Base-by-base conservation (phyloP, 2,329 filamentous ascomycete genomes). In the Talaromyces sp. region DNA sequence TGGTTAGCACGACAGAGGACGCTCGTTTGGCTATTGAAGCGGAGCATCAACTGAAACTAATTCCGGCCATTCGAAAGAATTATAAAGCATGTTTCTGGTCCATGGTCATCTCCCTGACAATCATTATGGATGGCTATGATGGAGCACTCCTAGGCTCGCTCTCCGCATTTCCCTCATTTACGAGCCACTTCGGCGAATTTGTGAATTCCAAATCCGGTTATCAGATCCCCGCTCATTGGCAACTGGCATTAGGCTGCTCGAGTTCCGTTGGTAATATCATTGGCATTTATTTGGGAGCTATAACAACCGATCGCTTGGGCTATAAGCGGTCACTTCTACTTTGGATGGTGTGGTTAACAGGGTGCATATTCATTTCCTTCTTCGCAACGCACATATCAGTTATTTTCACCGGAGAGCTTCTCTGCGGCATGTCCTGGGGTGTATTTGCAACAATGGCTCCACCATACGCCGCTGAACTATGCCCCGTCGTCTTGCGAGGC, bases 81-180 rank as follows among this genome's bases (percentile, higher is more conserved):
- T 91, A 91, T 61, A 93, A 95, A 77, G 92, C 92, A 21, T 87
- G 95, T 61, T 82, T 79, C 19, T 96, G 91, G 90, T 91, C 87
- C 66, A 70, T 96, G 58, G 79, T 95, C 61, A 92, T 96, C 73
- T 93, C 89, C n/a, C 92, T 90, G 0, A 92, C 89, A 71, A 94
- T 96, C 69, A 86, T 85, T 68, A 96, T 96, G 92, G 91, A 96
- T 74, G 91, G 90, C 32, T 95, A 92, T 77, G 91, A 96, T 70
- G 81, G 94, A 61, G 88, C 85, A 67, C 79, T 95, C 57, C 85
- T 93, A 67, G 91, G 88, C 78, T 92, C 92, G 74, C 92, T 94
- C 70, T 92, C 85, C 76, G 75, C 69, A 63, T 76, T 77, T 58
- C 67, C 69, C 0, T 69, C 72, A 54, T 79, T 79, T 66, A 75